Base-by-base conservation (phyloP, 345 rosid species). In the Citrus maxima region DNA sequence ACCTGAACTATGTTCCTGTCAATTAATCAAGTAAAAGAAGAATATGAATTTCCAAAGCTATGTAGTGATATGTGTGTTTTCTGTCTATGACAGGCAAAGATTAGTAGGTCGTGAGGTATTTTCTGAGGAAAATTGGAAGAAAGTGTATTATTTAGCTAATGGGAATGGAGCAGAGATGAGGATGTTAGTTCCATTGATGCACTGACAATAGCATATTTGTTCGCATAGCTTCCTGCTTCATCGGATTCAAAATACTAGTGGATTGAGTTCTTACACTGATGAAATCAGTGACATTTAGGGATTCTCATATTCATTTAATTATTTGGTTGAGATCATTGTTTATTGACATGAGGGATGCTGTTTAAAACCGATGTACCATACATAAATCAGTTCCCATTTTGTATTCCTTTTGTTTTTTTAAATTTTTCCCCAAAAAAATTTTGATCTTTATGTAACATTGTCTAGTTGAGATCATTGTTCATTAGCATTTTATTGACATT, bases 151-250 rank as follows among this genome's bases (percentile, higher is more conserved):
- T 84, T 72, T 96, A 76, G 84, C 95, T 21, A 93, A 93, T 55
- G 99, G 99, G 70, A 96, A 96, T 77, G 98, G 98, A 80, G 85
- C 90, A 46, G 99, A 96, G 84, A 90, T 96, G 92, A 89, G 99
- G 82, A 80, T 84, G 81, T 85, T 94, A 77, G 84, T 81, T 79
- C 94, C 97, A 49, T 75, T 96, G 73, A 91, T 94, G 91, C 91
- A 80, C 74, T 91, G 86, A 92, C 32, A 75, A 7, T 32, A 21
- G 28, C 1, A 6, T 18, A 14, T 49, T 30, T 3, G 65, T 51
- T 30, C 18, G 1, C 14, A 7, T 10, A 21, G 60, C 61, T 75
- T 30, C 9, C 27, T 42, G 37, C 76, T 55, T 34, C 27, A 30
- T 10, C 34, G 1, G 28, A 64, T 73, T 14, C 28, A 61, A 27